Conservation (phyloP, 176 grass and related monocot species). For the Avena sativa region DNA sequence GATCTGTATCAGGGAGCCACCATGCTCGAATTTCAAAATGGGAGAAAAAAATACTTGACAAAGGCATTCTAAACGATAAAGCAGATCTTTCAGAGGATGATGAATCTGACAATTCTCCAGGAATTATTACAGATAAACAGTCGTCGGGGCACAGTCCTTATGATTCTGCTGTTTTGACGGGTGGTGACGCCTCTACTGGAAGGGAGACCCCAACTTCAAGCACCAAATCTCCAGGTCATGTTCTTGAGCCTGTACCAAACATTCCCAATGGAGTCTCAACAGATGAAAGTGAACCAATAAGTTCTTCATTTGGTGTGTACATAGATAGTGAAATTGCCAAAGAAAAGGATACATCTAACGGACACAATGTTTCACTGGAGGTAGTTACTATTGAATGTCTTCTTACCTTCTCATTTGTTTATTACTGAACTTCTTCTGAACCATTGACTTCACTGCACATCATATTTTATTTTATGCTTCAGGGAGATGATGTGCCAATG, state of each 20-base stretch:
- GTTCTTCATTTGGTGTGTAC: conserved; percentile 23
- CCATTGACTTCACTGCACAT: conserved; percentile 8
- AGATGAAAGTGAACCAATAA: conserved; percentile 33
- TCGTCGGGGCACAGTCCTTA: conserved; percentile 9
- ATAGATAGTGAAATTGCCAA: conserved; percentile 40
- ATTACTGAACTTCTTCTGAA: conserved; percentile 42
- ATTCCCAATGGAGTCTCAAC: conserved; percentile 13
- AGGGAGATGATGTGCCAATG: conserved; percentile 52
- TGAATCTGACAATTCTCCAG: conserved; percentile 48
- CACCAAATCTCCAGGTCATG: conserved; percentile 24
- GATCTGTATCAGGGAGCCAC: conserved; percentile 21
- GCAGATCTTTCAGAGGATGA: conserved; percentile 36
- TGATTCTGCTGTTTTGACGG: conserved; percentile 19
- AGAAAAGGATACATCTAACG: conserved; percentile 30
- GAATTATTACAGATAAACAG: conserved; percentile 44
- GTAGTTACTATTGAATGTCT: conserved; percentile 45
- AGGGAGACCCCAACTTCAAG: conserved; percentile 21
- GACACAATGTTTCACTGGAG: conserved; percentile 26
- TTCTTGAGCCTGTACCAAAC: conserved; percentile 43
- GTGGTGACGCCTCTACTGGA: conserved; percentile 31
- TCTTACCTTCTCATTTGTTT: conserved; percentile 29
- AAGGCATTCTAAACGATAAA: conserved; percentile 36
- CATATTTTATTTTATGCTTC: conserved; percentile 38
- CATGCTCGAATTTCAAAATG: conserved; percentile 47
- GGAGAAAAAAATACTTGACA: conserved; percentile 36